These are phyloP conservation scores for Podaxis sp. DNA, from an alignment of 768 basidiomycete species.

Conservation along the genomic window DNA sequence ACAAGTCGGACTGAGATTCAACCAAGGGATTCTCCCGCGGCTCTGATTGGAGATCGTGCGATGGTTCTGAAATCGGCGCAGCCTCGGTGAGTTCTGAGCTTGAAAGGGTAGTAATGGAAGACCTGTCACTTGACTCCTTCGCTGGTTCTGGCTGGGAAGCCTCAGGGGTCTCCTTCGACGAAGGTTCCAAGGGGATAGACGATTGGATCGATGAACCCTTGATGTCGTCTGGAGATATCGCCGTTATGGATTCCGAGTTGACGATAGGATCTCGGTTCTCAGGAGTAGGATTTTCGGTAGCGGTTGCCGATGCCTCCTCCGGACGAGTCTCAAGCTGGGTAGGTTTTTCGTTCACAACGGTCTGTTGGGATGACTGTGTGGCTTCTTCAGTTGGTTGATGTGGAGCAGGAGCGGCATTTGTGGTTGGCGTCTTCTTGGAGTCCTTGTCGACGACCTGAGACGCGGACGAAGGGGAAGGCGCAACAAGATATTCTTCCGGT, in stretches of 20 bases:
- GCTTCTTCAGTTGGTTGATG: not conserved
- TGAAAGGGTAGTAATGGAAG: not conserved
- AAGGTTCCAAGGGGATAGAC: not conserved
- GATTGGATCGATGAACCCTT: not conserved
- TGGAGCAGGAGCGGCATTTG: not conserved
- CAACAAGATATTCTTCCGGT: not conserved
- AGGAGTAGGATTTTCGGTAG: not conserved
- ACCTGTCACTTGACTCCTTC: not conserved
- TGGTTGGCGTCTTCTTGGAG: not conserved
- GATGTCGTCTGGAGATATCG: constrained; percentile 25
- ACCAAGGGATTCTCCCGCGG: not conserved
- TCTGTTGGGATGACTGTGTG: not conserved
- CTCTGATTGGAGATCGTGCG: not conserved
- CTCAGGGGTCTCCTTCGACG: not conserved
- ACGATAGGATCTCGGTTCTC: not conserved
- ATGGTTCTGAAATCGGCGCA: not conserved
- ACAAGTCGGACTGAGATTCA: not conserved
- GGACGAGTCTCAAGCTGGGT: not conserved
- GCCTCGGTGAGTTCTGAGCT: not conserved
- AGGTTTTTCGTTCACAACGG: not conserved
- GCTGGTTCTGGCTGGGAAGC: not conserved
- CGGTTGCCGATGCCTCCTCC: not conserved
- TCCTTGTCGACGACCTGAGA: not conserved
- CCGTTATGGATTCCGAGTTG: constrained; percentile 15
- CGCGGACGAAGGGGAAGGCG: not conserved